Evolutionary conservation across 495 filamentous ascomycete genomes (phyloP), one percentile per base, ranked within the genome.

Genomic region (Rhypophila decipiens): DNA sequence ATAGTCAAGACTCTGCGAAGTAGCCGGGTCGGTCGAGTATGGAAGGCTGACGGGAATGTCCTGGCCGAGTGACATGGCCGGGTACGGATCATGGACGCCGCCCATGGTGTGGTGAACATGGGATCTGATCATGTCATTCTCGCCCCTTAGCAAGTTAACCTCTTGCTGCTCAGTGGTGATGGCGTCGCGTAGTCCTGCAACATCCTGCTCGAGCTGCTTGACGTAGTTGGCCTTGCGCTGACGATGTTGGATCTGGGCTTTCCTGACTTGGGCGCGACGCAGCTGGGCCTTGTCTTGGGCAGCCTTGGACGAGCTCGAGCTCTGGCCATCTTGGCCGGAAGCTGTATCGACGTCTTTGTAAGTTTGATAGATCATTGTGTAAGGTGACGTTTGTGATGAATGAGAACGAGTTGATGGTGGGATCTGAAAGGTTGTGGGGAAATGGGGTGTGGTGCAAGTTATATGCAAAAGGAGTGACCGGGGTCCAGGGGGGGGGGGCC

Each of bases 141-240:
- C 67, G n/a, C 36, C 46, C 44, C 46, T 51, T 1, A 72, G 51
- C 0, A 44, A 21, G 44, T 63, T 47, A 8, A 57, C 48, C 23
- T 68, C 64, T 5, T 36, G 46, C 55, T 71, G 63, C 2, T 60
- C 50, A 18, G 33, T 43, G 24, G 60, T 58, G 50, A 78, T 74
- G 56, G 69, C 49, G 21, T 74, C 67, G 9, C 74, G 68, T 19
- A 72, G 53, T 24, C 59, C 53, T 15, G 61, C 61, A 2, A 73
- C 53, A 42, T 76, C 73, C 51, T 61, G 57, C 65, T 78, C 75
- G 24, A 76, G 66, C 54, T 71, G 53, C 49, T 69, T 71, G 46
- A 73, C 64, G 55, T 76, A 71, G 58, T 76, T 72, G 19, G 67
- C 68, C 53, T 78, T 76, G 23, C 71, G 67, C 52, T 76, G 69